Evolutionary conservation across 1,139 yeast species (phyloP).

Genomic region (Geotrichum cucujoidarum): DNA sequence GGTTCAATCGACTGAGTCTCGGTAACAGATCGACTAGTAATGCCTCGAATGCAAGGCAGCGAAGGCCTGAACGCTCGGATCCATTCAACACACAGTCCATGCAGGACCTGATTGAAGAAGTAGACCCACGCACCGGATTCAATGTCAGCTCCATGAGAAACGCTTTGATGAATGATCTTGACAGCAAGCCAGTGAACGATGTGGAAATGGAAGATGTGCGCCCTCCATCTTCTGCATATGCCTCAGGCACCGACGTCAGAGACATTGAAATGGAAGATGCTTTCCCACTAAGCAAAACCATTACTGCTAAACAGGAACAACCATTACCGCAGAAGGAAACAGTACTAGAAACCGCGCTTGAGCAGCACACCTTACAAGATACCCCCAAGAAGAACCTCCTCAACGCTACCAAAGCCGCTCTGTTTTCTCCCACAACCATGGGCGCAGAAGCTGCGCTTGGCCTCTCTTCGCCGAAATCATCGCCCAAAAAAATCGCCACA

Average conservation of each 20-base stretch:
- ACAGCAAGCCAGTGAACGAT: neutral
- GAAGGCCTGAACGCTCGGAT: slow-evolving; percentile 1
- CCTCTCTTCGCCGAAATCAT: neutral
- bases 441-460: slow-evolving; percentile 19
- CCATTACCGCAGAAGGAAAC: no score
- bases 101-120: slow-evolving; percentile 7
- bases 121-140: neutral
- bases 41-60: neutral
- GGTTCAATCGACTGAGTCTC: slow-evolving; percentile 4
- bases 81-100: slow-evolving; percentile 15
- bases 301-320: no score
- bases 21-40: neutral
- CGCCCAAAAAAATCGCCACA: neutral
- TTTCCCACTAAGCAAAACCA: neutral
- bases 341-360: no score
- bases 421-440: slow-evolving; percentile 18
- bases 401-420: slow-evolving; percentile 7
- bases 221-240: neutral
- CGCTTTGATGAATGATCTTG: slow-evolving; percentile 6
- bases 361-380: neutral
- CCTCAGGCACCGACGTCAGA: neutral
- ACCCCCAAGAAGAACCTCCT: neutral
- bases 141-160: slow-evolving; percentile 6
- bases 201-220: slow-evolving; percentile 11
- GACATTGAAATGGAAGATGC: slow-evolving; percentile 11